Conservation (phyloP, 2,329 filamentous ascomycete genomes). For the Aspergillus bombycis region DNA sequence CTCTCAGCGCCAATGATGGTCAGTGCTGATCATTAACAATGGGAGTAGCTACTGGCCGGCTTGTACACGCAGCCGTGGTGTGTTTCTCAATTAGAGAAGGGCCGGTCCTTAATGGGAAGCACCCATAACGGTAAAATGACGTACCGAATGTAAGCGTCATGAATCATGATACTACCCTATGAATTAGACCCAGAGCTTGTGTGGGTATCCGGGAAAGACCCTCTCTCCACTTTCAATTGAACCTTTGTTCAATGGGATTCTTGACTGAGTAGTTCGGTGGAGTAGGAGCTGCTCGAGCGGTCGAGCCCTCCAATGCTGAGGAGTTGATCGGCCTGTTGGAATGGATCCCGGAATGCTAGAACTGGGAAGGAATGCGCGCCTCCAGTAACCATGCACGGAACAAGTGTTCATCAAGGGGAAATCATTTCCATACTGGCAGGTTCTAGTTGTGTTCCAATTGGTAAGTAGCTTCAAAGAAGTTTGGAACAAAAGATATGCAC, state of each 20-base stretch:
- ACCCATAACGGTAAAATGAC: conserved; percentile 9
- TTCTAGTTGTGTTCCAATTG: not conserved
- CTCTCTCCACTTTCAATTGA: conserved; percentile 9
- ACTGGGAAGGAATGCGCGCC: conserved; percentile 38
- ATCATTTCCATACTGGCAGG: conserved; percentile 25
- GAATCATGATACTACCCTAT: conserved; percentile 35
- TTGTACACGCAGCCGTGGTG: conserved; percentile 1
- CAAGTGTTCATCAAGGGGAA: conserved; percentile 7
- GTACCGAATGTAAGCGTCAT: conserved; percentile 41
- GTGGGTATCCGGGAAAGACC: conserved; percentile 11
- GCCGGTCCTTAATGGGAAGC: not conserved
- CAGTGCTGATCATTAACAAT: conserved; percentile 5
- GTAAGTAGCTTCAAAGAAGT: conserved; percentile 7
- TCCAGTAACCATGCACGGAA: conserved; percentile 35
- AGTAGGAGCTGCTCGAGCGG: conserved; percentile 9
- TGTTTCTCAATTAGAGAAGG: conserved; percentile 12
- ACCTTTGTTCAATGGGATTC: conserved; percentile 10
- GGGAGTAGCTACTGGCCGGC: conserved; percentile 10
- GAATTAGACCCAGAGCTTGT: conserved; percentile 18
- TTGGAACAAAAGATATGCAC: conserved; percentile 10
- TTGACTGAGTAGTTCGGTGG: conserved; percentile 22
- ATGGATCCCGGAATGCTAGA: conserved; percentile 32
- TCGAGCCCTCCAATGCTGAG: conserved; percentile 19
- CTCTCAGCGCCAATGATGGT: conserved; percentile 21
- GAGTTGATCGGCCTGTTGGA: conserved; percentile 25